Base-by-base conservation (phyloP, 306 rosid species). In the Prunus campanulata region DNA sequence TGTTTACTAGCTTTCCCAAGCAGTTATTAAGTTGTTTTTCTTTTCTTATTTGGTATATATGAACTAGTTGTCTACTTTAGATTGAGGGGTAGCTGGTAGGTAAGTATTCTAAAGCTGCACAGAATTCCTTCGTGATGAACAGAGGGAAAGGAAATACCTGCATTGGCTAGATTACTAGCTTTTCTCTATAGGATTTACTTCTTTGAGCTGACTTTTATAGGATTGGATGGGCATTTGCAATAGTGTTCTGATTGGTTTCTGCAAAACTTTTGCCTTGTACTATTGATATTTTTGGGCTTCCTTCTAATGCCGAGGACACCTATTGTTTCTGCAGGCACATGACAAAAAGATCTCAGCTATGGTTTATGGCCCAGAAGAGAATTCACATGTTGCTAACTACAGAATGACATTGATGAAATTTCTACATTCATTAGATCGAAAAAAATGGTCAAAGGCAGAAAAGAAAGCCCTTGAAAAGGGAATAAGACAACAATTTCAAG, bases 401-500 rank as follows among this genome's bases (percentile, higher is more conserved):
- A 95, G 67, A 83, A 88, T 75, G 90, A 91, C 89, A 61, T 78
- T 85, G 77, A 82, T 86, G 66, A 87, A 84, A 80, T 90, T 83
- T 76, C 91, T 96, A 0, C 84, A 77, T 22, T 86, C 90, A 30
- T 72, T 89, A 77, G 88, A 86, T 59, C 84, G 83, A 35, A 95
- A 90, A 83, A 90, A 80, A 46, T 95, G 98, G 98, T 85, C 93
- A 47, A 82, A 71, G 64, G 80, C 8, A 16, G 97, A 92, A 78
- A 90, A 50, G 81, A 78, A 87, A 77, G 90, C 85, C 80, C 93
- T 95, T 76, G 85, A 20, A 3, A 95, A 87, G 87, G 98, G 97
- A 78, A 88, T 95, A 82, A 90, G 79, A 80, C 96, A 92, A 73
- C 96, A 94, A 79, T 90, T 92, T 84, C 97, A 89, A 75, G 92